phyloP scores from a whole-genome alignment of 345 rosid genomes.

The Boechera stricta region DNA sequence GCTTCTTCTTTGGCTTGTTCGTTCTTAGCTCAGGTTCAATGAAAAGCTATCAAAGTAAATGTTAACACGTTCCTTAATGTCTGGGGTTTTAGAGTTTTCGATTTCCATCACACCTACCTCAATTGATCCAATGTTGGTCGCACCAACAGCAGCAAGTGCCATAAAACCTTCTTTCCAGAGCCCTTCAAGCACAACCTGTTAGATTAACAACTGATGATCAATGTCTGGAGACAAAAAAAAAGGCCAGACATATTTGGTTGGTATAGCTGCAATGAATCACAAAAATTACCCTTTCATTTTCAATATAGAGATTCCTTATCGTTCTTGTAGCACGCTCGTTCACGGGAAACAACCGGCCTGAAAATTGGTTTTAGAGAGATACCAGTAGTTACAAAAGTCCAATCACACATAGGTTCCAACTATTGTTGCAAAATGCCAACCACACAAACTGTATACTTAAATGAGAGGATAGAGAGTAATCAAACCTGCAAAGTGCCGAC shows the following conservation, averaged over 20 bases:
- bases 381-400: constrained; percentile 1
- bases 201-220: constrained; percentile 27
- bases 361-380: background rate
- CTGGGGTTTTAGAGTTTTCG: background rate
- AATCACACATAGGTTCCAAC: background rate
- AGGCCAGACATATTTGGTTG: constrained; percentile 2
- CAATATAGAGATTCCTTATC: constrained; percentile 81
- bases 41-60: constrained; percentile 63
- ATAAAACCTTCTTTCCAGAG: constrained; percentile 83
- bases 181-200: constrained; percentile 95
- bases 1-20: constrained; percentile 73
- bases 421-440: background rate
- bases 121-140: constrained; percentile 94
- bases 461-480: constrained; percentile 9
- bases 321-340: constrained; percentile 94
- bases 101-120: constrained; percentile 55
- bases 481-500: constrained; percentile 93
- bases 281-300: constrained; percentile 90
- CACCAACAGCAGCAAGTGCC: constrained; percentile 95
- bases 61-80: background rate
- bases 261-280: background rate
- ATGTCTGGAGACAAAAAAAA: background rate
- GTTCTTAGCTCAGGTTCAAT: constrained; percentile 87
- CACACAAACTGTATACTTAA: background rate
- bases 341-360: constrained; percentile 79